A percentile compares a stretch with the other conserved stretches of the same genome.
phyloP scores from a whole-genome alignment of 1,284 basidiomycete species.

The Pseudozyma tsukubaensis region DNA sequence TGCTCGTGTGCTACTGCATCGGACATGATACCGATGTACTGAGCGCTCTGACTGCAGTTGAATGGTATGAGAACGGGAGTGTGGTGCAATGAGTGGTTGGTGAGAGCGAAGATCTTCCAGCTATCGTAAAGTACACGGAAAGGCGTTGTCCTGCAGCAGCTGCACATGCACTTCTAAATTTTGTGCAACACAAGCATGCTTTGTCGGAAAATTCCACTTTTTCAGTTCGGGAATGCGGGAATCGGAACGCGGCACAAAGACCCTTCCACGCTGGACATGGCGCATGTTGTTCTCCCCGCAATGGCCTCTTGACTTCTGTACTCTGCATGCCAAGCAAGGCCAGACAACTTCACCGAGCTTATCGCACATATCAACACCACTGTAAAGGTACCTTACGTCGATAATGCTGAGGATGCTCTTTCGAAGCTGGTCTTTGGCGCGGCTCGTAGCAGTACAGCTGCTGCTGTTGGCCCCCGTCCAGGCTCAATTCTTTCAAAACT shows the following conservation, averaged over 20 bases:
- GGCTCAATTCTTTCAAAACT: constrained; percentile 59
- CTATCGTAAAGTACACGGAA: not conserved
- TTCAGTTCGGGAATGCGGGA: constrained; percentile 10
- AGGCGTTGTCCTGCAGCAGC: constrained; percentile 1
- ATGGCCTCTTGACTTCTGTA: not conserved
- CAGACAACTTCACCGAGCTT: not conserved
- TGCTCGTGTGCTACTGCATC: not conserved
- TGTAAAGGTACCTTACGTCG: no score
- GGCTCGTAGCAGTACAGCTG: constrained; percentile 20
- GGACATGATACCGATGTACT: constrained; percentile 4
- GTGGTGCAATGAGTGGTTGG: not conserved
- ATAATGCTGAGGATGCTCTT: constrained; percentile 9
- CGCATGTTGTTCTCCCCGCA: not conserved
- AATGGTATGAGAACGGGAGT: not conserved
- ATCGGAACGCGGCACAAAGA: constrained; percentile 9
- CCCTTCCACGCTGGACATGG: constrained; percentile 26
- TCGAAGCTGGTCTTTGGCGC: not conserved
- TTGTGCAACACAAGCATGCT: constrained; percentile 12
- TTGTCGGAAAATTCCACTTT: constrained; percentile 27
- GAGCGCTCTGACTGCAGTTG: not conserved
- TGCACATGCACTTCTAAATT: constrained; percentile 11
- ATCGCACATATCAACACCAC: not conserved
- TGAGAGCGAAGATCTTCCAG: not conserved
- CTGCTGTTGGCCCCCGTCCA: constrained; percentile 18
- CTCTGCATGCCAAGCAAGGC: not conserved